Base-by-base conservation (phyloP, 2,329 filamentous ascomycete species). In the Elsinoe perseae region DNA sequence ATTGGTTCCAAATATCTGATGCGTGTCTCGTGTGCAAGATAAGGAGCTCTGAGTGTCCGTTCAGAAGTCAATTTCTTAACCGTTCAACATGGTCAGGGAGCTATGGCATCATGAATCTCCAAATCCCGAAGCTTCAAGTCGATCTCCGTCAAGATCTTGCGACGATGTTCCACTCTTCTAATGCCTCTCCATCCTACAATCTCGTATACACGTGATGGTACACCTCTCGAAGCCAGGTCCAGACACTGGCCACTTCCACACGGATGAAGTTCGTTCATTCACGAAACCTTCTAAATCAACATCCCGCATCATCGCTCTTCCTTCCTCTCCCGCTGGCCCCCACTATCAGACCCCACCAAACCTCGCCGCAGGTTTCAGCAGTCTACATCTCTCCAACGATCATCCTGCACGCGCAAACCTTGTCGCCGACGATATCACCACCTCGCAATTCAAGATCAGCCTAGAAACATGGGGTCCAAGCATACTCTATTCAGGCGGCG, bases 231-330 rank as follows among this genome's bases (percentile, higher is more conserved):
- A 54, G 18, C 60, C 64, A 5, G 59, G 61, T 14, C 59, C 59
- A 4, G 63, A 65, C 56, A 64, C 60, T 42, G 65, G 65, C 50
- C 68, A 57, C 54, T 68, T 68, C 60, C 58, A 54, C 34, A 66
- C 65, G 7, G 50, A 52, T 27, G 63, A 65, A 56, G 65, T 65
- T n/a, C 60, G 63, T 16, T 56, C 62, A 3, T 50, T 42, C 20
- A 46, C 48, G 21, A 59, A 61, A 30, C 60, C 61, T 27, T 54
- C 57, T 10, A 56, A 44, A 7, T 57, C 56, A 12, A 66, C 64
- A 20, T 65, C 63, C 28, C 60, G 65, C n/a, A 58, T 56, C 28
- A 62, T 68, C 25, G 50, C 60, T 10, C 59, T 68, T 43, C 61
- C 63, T 1, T 36, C 18, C 25, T 23, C 28, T 6, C n/a, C 53